A percentile compares a stretch with the other conserved stretches of the same genome.
Evolutionary conservation across 1,139 yeast genomes (phyloP).

Genomic region (Saccharomyces pastorianus): DNA sequence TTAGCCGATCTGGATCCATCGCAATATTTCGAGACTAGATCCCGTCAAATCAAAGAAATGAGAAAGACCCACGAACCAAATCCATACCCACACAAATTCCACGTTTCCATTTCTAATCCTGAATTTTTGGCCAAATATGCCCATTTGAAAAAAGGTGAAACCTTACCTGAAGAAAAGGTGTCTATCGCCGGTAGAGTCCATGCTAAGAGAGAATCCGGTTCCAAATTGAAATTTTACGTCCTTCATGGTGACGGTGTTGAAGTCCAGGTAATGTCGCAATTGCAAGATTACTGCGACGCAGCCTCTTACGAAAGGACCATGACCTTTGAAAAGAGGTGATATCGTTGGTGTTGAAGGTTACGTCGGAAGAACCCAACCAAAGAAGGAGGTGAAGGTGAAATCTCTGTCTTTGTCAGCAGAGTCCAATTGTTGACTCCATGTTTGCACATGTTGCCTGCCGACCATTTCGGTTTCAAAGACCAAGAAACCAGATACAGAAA

Average conservation of each 20-base stretch:
- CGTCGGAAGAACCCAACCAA: slow-evolving; percentile 95
- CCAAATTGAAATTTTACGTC: slow-evolving; percentile 88
- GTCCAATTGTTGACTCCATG: slow-evolving; percentile 87
- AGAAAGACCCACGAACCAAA: slow-evolving; percentile 64
- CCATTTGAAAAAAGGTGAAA: slow-evolving; percentile 73
- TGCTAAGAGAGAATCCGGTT: slow-evolving; percentile 94
- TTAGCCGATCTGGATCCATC: slow-evolving; percentile 88
- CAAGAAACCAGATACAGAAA: slow-evolving; percentile 96
- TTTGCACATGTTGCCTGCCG: slow-evolving; percentile 96
- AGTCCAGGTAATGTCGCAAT: slow-evolving; percentile 93
- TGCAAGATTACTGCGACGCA: slow-evolving; percentile 55
- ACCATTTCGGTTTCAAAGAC: slow-evolving; percentile 95
- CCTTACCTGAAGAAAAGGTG: slow-evolving; percentile 62
- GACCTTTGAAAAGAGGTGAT: slow-evolving; percentile 92
- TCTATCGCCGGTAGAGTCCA: slow-evolving; percentile 87
- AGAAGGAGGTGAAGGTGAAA: slow-evolving; percentile 99
- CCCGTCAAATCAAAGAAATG: slow-evolving; percentile 78
- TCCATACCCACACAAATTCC: slow-evolving; percentile 96
- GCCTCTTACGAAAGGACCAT: slow-evolving; percentile 69
- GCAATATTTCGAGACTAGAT: slow-evolving; percentile 88
- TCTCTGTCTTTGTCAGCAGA: slow-evolving; percentile 79
- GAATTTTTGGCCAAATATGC: slow-evolving; percentile 67
- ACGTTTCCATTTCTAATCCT: slow-evolving; percentile 56
- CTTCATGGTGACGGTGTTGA: slow-evolving; percentile 85
- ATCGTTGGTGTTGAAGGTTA: slow-evolving; percentile 92